Conservation (phyloP, 257 asterid genomes). For the Solanum piurae region DNA sequence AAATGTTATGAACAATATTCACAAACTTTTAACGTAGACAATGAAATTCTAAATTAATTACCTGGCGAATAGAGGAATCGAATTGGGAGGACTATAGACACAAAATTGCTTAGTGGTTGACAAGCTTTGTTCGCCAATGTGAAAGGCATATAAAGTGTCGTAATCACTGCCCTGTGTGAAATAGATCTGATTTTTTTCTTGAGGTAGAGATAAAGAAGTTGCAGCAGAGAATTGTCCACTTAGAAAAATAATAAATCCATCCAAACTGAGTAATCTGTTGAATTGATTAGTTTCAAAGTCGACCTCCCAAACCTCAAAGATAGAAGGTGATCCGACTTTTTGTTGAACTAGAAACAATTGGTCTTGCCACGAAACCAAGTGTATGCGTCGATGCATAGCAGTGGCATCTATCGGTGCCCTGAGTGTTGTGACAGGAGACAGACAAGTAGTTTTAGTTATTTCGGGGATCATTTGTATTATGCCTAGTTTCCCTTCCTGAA, state of each 20-base stretch:
- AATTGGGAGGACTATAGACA: neutral
- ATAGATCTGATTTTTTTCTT: neutral
- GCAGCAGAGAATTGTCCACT: neutral
- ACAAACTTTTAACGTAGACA: neutral
- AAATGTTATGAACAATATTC: neutral
- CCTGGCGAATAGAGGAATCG: neutral
- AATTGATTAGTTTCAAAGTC: neutral
- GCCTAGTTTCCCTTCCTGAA: neutral
- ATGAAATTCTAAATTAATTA: neutral
- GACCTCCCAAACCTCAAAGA: neutral
- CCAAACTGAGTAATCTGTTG: neutral
- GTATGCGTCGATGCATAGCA: neutral
- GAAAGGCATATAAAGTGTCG: neutral
- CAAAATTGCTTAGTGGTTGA: neutral
- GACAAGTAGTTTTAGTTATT: neutral
- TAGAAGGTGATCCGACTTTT: neutral
- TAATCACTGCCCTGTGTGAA: neutral
- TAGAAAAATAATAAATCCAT: neutral
- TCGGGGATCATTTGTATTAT: neutral
- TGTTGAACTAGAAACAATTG: neutral
- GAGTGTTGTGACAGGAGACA: neutral
- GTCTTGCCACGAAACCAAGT: neutral
- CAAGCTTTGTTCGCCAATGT: neutral
- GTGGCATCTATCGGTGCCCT: neutral
- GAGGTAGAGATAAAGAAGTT: neutral